A percentile compares a stretch with the other conserved stretches of the same genome.
phyloP scores from a whole-genome alignment of 805 yeast genomes.

The Candida hungchunana region DNA sequence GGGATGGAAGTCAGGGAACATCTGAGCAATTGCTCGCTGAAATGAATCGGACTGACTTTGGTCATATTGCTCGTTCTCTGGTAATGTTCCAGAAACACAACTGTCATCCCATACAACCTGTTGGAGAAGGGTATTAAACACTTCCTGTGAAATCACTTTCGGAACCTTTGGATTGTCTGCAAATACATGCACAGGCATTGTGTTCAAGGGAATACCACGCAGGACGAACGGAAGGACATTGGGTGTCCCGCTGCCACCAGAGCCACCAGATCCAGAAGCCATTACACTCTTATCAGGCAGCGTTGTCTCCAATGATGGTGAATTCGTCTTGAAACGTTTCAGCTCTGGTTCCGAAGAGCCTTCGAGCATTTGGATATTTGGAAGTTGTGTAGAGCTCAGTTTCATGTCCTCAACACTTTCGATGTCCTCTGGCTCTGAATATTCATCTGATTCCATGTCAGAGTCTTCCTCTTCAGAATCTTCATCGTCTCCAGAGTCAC shows the following conservation, averaged over 20 bases:
- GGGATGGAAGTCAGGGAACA: slow-evolving; percentile 25
- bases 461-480: slow-evolving; percentile 25
- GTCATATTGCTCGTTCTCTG: slow-evolving; percentile 1
- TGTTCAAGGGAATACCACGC: slow-evolving; percentile 56
- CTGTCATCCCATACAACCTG: slow-evolving; percentile 27
- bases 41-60: slow-evolving; percentile 17
- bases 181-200: slow-evolving; percentile 55
- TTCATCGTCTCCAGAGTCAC: slow-evolving; percentile 24
- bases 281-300: too few species aligned
- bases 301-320: slow-evolving; percentile 5
- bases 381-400: too few species aligned
- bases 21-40: slow-evolving; percentile 25
- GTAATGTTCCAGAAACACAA: slow-evolving; percentile 14
- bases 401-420: slow-evolving; percentile 1
- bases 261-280: too few species aligned
- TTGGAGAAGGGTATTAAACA: slow-evolving; percentile 30
- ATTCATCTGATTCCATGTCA: slow-evolving; percentile 14
- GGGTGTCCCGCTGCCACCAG: too few species aligned
- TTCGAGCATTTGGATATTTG: too few species aligned
- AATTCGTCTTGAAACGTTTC: slow-evolving; percentile 14
- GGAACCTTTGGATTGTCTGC: slow-evolving; percentile 32
- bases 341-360: slow-evolving; percentile 18
- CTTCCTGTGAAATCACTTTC: slow-evolving; percentile 14
- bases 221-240: slow-evolving; percentile 66
- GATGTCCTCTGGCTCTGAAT: too few species aligned